Evolutionary conservation across 163 green algal genomes (phyloP).

Genomic region (Prototheca wickerhamii): DNA sequence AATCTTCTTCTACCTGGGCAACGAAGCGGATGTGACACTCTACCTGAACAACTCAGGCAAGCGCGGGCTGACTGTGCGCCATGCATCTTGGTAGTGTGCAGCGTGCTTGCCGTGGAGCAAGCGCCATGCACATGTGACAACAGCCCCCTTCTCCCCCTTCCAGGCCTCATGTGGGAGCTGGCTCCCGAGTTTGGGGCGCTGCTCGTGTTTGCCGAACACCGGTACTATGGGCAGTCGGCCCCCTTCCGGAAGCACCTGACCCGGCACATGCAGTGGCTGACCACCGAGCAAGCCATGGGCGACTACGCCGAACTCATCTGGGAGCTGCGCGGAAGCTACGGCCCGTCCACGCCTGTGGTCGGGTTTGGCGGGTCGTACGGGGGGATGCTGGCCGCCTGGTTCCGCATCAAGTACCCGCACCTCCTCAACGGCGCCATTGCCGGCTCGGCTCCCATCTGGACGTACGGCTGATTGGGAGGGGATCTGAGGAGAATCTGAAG

Average conservation of each 20-base stretch:
- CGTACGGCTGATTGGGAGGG: slow-evolving; percentile 31
- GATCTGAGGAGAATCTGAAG: no score
- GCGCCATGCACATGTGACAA: background rate
- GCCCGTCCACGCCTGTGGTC: slow-evolving; percentile 55
- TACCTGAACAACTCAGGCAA: slow-evolving; percentile 77
- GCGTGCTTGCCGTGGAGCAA: no score
- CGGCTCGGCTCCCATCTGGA: slow-evolving; percentile 76
- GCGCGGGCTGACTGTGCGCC: background rate
- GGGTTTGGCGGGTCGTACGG: slow-evolving; percentile 81
- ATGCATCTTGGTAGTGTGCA: no score
- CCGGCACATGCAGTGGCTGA: slow-evolving; percentile 75
- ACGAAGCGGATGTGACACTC: slow-evolving; percentile 75
- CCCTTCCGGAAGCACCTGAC: slow-evolving; percentile 51
- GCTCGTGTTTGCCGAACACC: slow-evolving; percentile 86
- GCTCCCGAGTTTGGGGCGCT: slow-evolving; percentile 61
- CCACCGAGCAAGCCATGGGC: slow-evolving; percentile 76
- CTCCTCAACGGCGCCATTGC: slow-evolving; percentile 65
- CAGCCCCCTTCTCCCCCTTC: background rate
- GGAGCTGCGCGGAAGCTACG: slow-evolving; percentile 48
- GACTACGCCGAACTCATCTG: slow-evolving; percentile 80
- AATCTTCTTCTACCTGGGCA: slow-evolving; percentile 89
- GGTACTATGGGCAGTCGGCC: slow-evolving; percentile 60
- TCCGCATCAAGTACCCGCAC: slow-evolving; percentile 77
- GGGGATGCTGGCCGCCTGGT: slow-evolving; percentile 76
- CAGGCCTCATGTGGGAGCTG: slow-evolving; percentile 87